These are phyloP conservation scores for Boletus bicolor DNA, from an alignment of 768 basidiomycete species.

Conservation along the genomic window DNA sequence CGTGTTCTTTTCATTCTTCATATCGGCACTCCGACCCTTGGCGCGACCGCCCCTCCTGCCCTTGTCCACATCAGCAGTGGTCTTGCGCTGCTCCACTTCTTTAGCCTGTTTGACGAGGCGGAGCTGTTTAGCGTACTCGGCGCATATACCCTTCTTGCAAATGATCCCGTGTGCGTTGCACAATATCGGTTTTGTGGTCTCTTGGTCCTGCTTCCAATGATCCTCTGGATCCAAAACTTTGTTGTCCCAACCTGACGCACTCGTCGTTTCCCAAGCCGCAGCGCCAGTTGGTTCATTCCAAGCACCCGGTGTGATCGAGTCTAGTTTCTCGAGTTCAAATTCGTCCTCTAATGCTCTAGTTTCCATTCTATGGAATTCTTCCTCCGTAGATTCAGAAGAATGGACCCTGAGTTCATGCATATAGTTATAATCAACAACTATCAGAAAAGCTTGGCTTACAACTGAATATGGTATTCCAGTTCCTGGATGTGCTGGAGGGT, in stretches of 20 bases:
- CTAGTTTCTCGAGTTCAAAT: conserved; percentile 16
- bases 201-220: conserved; percentile 17
- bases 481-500: no score
- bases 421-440: no score
- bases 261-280: conserved; percentile 2
- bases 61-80: conserved; percentile 8
- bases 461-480: no score
- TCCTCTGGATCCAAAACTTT: conserved; percentile 21
- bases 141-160: conserved; percentile 38
- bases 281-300: conserved; percentile 12
- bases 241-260: conserved; percentile 11
- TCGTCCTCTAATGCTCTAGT: conserved; percentile 17
- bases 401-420: background rate
- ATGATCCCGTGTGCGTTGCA: conserved; percentile 34
- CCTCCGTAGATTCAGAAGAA: conserved; percentile 29
- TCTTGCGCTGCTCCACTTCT: conserved; percentile 18
- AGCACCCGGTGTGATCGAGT: conserved; percentile 24
- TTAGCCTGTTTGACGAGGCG: conserved; percentile 17
- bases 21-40: conserved; percentile 11
- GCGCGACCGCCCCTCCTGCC: conserved; percentile 20
- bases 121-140: conserved; percentile 28
- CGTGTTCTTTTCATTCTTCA: conserved; percentile 4
- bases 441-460: no score
- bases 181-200: conserved; percentile 8
- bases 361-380: conserved; percentile 27